These are phyloP conservation scores for Coemansia sp. DNA, from an alignment of 192 early-diverging fungal species.

Conservation along the genomic window DNA sequence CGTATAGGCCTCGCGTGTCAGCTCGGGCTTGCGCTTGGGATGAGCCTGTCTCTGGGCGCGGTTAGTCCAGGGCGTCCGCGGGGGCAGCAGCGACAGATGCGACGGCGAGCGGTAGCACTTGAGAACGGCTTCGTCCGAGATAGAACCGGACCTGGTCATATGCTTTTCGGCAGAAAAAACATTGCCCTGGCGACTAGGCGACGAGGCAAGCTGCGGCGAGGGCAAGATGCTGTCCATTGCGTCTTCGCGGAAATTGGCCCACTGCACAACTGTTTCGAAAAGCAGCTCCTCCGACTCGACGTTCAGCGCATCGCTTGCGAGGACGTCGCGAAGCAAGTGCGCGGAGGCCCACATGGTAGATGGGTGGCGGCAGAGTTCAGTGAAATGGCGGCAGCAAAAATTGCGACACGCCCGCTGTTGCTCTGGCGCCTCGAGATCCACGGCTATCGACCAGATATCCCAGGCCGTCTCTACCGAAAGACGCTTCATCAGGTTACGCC, in stretches of 20 bases:
- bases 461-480: constrained; percentile 37
- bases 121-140: constrained; percentile 34
- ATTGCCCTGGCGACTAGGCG: neutral
- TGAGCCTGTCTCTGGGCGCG: neutral
- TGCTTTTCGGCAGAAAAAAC: constrained; percentile 28
- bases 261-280: constrained; percentile 38
- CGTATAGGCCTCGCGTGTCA: constrained; percentile 42
- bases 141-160: constrained; percentile 10
- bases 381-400: constrained; percentile 43
- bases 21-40: constrained; percentile 29
- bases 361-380: constrained; percentile 23
- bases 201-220: neutral
- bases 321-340: constrained; percentile 31
- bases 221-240: constrained; percentile 3
- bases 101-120: constrained; percentile 47
- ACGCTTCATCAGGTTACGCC: constrained; percentile 29
- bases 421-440: constrained; percentile 28
- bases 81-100: constrained; percentile 32
- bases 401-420: constrained; percentile 26
- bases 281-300: constrained; percentile 42
- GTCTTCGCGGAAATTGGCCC: constrained; percentile 46
- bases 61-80: constrained; percentile 28
- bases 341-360: constrained; percentile 47
- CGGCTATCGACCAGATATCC: constrained; percentile 51
- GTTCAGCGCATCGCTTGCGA: constrained; percentile 44